Evolutionary conservation across 177 flowering plant species (phyloP), one percentile per base, ranked within the genome.

Genomic region (Vitis hybrid): DNA sequence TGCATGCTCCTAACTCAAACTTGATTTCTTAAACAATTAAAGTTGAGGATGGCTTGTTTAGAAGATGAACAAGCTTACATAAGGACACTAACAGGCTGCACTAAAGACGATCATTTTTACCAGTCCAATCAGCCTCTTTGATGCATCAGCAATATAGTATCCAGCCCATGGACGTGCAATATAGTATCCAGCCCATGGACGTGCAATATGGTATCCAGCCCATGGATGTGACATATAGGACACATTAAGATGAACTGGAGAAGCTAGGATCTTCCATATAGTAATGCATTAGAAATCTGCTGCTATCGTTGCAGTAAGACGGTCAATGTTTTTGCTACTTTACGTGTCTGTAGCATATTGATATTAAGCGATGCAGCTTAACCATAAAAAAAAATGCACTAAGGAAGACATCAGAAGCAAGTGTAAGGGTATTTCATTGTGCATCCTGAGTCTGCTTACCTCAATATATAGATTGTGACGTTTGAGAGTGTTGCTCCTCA

Each of bases 401-500:
- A 61, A 3, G 11, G 6, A 61, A 10, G 2, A 27, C 61, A 61
- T 10, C 8, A 58, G 65, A 14, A 30, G 51, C 24, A 61, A n/a
- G 15, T 0, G 24, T 20, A 54, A 0, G 57, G 18, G 57, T 54
- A 54, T 54, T 54, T 54, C 17, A 54, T 54, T 15, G 35, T 50
- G 67, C 17, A 15, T 21, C n/a, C 8, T 7, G 52, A 57, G 57
- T 58, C 61, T 21, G 60, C 77, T 58, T 60, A 79, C 82, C 76
- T 83, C 81, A 83, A 24, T 73, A 80, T 65, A 63, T 35, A 68
- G 60, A 21, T 48, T 73, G 76, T 51, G 83, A 72, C 71, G 80
- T 51, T 70, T 81, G 83, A 73, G 79, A 71, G 15, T 64, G 84
- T 63, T 81, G 86, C 65, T 83, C 89, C 70, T 82, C 86, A n/a